Percentiles rank a stretch among this genome's conserved stretches.
phyloP scores from a whole-genome alignment of 805 yeast species.

The Candida ulmi region DNA sequence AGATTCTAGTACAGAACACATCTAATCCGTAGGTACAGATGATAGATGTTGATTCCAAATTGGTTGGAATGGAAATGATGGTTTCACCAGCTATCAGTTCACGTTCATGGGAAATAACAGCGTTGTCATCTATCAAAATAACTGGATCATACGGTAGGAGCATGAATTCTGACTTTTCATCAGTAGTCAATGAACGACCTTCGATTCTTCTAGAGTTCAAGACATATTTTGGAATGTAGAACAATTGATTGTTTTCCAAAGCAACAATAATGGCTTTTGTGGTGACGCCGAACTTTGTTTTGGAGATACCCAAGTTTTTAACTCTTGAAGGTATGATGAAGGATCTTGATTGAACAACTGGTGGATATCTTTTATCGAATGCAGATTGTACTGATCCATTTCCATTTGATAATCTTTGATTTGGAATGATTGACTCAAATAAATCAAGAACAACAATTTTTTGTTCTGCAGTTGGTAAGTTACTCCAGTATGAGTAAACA shows the following conservation, averaged over 20 bases:
- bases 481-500: constrained; percentile 57
- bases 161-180: constrained; percentile 54
- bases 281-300: constrained; percentile 63
- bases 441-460: constrained; percentile 71
- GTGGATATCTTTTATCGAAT: constrained; percentile 33
- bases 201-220: constrained; percentile 66
- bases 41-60: constrained; percentile 76
- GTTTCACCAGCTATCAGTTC: constrained; percentile 28
- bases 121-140: constrained; percentile 42
- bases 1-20: constrained; percentile 67
- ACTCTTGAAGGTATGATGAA: constrained; percentile 61
- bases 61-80: constrained; percentile 50
- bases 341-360: constrained; percentile 47
- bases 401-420: constrained; percentile 32
- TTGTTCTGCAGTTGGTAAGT: constrained; percentile 42
- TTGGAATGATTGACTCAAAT: constrained; percentile 59
- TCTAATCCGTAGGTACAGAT: constrained; percentile 66
- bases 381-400: constrained; percentile 21
- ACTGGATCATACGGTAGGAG: constrained; percentile 62
- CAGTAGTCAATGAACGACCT: constrained; percentile 43
- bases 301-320: constrained; percentile 43
- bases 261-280: constrained; percentile 58
- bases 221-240: constrained; percentile 63
- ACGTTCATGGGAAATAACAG: constrained; percentile 48
- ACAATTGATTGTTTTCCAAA: constrained; percentile 55